phyloP scores from a whole-genome alignment of 2,329 filamentous ascomycete species.

The Neobulgaria alba region DNA sequence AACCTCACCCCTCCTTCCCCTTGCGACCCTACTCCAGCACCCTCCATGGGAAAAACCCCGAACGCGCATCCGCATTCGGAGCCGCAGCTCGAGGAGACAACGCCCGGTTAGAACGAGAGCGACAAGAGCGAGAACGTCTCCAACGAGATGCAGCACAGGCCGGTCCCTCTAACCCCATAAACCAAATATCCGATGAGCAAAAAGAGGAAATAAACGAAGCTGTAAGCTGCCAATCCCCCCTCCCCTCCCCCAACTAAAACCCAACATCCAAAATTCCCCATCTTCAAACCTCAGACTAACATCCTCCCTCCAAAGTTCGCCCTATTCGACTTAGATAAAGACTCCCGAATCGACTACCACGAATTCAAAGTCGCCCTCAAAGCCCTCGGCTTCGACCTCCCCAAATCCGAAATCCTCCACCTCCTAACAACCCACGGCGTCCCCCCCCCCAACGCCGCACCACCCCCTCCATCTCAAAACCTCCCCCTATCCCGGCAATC shows the following conservation, averaged over 20 bases:
- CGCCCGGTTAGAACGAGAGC: conserved; percentile 33
- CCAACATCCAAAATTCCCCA: neutral
- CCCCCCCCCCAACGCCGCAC: conserved; percentile 38
- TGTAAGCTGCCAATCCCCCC: conserved; percentile 43
- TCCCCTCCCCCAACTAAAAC: neutral
- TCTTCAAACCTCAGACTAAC: neutral
- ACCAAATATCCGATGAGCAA: conserved; percentile 72
- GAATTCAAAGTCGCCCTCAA: conserved; percentile 96
- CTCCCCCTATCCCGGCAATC: neutral
- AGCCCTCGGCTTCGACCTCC: conserved; percentile 85
- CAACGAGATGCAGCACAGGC: conserved; percentile 14
- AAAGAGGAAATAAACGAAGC: conserved; percentile 90
- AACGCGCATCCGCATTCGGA: conserved; percentile 33
- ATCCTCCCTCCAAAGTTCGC: conserved; percentile 55
- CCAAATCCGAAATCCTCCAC: conserved; percentile 74
- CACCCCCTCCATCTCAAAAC: conserved; percentile 36
- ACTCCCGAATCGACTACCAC: conserved; percentile 91
- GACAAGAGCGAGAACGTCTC: conserved; percentile 27
- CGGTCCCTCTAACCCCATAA: conserved; percentile 16
- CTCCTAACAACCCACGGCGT: conserved; percentile 77
- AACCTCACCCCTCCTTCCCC: conserved; percentile 43
- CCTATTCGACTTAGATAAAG: conserved; percentile 94
- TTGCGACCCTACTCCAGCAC: conserved; percentile 28
- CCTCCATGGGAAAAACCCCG: conserved; percentile 43
- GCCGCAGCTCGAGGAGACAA: conserved; percentile 31